Evolutionary conservation across 2,329 filamentous ascomycete genomes (phyloP), one percentile per base, ranked within the genome.

Genomic region (Trichoderma sp.): DNA sequence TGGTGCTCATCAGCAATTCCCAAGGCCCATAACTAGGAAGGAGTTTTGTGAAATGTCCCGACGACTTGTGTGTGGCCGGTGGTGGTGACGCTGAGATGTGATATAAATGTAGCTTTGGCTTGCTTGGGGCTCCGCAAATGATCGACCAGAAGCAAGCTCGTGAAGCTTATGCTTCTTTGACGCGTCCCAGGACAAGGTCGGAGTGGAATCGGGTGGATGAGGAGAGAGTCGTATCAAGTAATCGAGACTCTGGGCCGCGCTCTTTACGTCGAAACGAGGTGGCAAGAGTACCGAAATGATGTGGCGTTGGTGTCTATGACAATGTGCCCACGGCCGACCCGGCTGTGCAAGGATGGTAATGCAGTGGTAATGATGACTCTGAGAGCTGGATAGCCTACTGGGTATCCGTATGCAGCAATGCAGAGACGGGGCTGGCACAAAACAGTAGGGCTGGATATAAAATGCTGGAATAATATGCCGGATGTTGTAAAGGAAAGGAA

Each of bases 251-350:
- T 43, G 28, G 56, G 39, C 43, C 3, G 57, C 28, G 36, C 56
- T 70, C 57, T 53, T 26, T 51, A 36, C 53, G 57, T 51, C 66
- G 57, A 62, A 43, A 60, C n/a, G 68, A 61, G 68, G 68, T 71
- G 71, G 61, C 71, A 71, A 73, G 53, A 47, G 57, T 21, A 39
- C 71, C 71, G 68, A 70, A 70, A 58, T 32, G 56, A 71, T 73
- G 68, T 73, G 68, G 71, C 71, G 71, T 61, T 56, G 53, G 26
- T 32, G 12, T 72, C 60, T 60, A 62, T 68, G 28, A 47, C 28
- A 30, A 61, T 12, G 47, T 28, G 24, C 53, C 51, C 51, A 34
- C 47, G 56, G 65, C 65, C 60, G 39, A 39, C n/a, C 56, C 43
- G 24, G 57, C 39, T 28, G 67, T 56, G 67, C 58, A 30, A 28